Evolutionary conservation across 176 grass and related monocot genomes (phyloP), one percentile per base, ranked within the genome.

Genomic region (Alopecurus myosuroides): DNA sequence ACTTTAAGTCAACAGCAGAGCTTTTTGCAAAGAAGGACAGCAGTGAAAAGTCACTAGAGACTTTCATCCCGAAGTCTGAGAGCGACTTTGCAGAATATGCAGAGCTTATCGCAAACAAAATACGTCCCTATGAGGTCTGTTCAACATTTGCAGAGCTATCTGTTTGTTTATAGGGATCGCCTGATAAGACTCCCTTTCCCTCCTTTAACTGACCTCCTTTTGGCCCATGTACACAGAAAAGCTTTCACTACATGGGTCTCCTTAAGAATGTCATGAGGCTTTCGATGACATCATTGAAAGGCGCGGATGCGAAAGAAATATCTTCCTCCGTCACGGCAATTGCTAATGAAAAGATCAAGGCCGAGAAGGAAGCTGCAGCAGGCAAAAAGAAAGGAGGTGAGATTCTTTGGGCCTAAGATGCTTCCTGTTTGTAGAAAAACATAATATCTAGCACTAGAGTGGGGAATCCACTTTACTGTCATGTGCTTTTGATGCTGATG

Each of bases 31-130:
- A 91, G 84, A 91, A 89, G 83, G 91, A 85, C 9, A 74, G 78
- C 41, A 87, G 86, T 74, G 78, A 86, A 14, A 97, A 93, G 81
- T 91, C 86, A 22, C 62, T 97, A 50, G 94, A 93, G 65, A 93
- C 85, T 81, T 97, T 93, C 50, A 97, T 93, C 53, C 94, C 94
- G 7, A 97, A 89, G 84, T 93, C 91, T 9, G 94, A 97, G 86
- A 84, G 86, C 63, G 94, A 97, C 58, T 97, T 97, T 52, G 79
- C 46, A 22, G 94, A 97, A 35, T 97, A 93, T 83, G 89, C 91
- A 0, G 94, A 97, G 74, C 91, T 97, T 88, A 86, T 97, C 5
- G 86, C 89, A 68, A 68, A 93, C 80, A 97, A 91, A 82, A 77
- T 97, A 13, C 89, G 85, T 7, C 91, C 81, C 35, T 97, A 91